These are phyloP conservation scores for Aegilops sharonensis DNA, from an alignment of 176 grass and related monocot species.

Conservation along the genomic window DNA sequence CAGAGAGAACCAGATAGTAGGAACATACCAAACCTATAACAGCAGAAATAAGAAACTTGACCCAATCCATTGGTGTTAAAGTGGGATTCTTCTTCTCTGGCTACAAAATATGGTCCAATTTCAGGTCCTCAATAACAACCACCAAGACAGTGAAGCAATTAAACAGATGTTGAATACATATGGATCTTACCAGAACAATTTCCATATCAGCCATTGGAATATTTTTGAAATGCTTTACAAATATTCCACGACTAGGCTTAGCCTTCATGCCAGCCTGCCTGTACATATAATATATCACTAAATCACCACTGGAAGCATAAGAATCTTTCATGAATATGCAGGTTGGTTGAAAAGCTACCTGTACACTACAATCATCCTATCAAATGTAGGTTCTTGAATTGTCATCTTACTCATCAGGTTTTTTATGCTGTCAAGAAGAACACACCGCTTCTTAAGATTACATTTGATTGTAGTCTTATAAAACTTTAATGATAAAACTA, in stretches of 20 bases:
- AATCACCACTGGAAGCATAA: not conserved
- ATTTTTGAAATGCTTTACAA: constrained; percentile 87
- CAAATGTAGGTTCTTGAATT: constrained; percentile 96
- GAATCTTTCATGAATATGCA: constrained; percentile 26
- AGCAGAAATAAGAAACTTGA: constrained; percentile 89
- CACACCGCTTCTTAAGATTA: constrained; percentile 10
- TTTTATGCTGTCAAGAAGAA: constrained; percentile 46
- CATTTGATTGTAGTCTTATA: not conserved
- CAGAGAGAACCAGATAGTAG: constrained; percentile 4
- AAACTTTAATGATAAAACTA: constrained; percentile 8
- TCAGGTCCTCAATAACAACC: constrained; percentile 14
- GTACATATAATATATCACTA: constrained; percentile 31
- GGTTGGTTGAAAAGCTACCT: constrained; percentile 52
- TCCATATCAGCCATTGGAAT: constrained; percentile 97
- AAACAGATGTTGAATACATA: constrained; percentile 21
- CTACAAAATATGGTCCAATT: constrained; percentile 48
- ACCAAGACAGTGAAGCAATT: constrained; percentile 7
- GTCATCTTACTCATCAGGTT: constrained; percentile 73
- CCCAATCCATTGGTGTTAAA: constrained; percentile 96
- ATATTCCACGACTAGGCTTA: constrained; percentile 69
- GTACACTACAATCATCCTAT: constrained; percentile 94
- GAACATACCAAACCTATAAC: constrained; percentile 85
- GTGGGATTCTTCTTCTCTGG: constrained; percentile 93
- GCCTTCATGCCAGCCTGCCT: constrained; percentile 62
- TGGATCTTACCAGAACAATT: constrained; percentile 79